phyloP scores from a whole-genome alignment of 2,329 filamentous ascomycete species.

The Ascochyta lentis region DNA sequence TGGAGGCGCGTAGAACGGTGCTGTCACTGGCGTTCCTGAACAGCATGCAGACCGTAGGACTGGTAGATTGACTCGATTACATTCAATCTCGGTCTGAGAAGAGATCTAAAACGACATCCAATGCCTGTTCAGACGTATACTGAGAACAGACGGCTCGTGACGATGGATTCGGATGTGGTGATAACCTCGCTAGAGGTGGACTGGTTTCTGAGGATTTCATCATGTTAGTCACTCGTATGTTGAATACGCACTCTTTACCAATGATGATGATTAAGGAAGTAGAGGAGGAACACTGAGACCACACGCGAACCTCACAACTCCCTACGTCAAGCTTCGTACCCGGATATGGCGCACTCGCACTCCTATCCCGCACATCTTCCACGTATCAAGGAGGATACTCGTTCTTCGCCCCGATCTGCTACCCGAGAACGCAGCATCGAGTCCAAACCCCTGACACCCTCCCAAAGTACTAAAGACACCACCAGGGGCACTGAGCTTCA shows the following conservation, averaged over 20 bases:
- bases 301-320: slow-evolving; percentile 51
- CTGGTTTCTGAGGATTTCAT: slow-evolving; percentile 49
- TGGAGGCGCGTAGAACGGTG: slow-evolving; percentile 55
- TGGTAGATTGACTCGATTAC: slow-evolving; percentile 51
- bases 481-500: slow-evolving; percentile 19
- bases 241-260: slow-evolving; percentile 14
- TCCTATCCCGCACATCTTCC: slow-evolving; percentile 32
- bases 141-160: slow-evolving; percentile 53
- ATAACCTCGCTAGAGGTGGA: slow-evolving; percentile 47
- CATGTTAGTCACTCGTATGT: slow-evolving; percentile 53
- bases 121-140: slow-evolving; percentile 56
- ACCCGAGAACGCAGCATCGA: slow-evolving; percentile 55
- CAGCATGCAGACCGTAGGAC: slow-evolving; percentile 50
- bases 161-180: slow-evolving; percentile 50
- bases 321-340: slow-evolving; percentile 49
- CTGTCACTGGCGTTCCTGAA: slow-evolving; percentile 62
- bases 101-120: slow-evolving; percentile 55
- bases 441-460: slow-evolving; percentile 33
- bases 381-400: slow-evolving; percentile 42
- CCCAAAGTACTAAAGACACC: slow-evolving; percentile 13
- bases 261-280: not conserved
- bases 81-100: slow-evolving; percentile 63
- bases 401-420: slow-evolving; percentile 53
- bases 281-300: slow-evolving; percentile 53
- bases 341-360: slow-evolving; percentile 39